Evolutionary conservation across 768 basidiomycete species (phyloP).

Genomic region (Mycena galopus): DNA sequence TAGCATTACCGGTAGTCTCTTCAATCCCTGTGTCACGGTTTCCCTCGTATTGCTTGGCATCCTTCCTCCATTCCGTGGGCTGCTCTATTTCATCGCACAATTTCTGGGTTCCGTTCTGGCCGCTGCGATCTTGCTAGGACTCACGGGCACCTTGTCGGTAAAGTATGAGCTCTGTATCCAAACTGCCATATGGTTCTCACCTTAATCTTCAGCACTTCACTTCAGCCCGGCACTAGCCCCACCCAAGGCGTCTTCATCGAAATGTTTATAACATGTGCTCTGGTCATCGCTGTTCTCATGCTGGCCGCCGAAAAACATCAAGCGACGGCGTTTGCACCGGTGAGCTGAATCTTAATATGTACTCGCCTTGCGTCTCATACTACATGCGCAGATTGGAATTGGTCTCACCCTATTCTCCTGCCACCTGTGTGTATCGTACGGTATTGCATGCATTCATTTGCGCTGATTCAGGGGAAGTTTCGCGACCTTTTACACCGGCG

Average conservation of each 20-base stretch:
- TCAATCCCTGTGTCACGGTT: constrained; percentile 74
- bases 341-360: constrained; percentile 41
- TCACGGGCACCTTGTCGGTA: constrained; percentile 67
- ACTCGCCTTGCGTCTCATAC: constrained; percentile 2
- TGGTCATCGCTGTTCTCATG: constrained; percentile 78
- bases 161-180: constrained; percentile 55
- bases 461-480: constrained; percentile 53
- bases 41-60: constrained; percentile 70
- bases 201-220: constrained; percentile 55
- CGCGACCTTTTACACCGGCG: constrained; percentile 73
- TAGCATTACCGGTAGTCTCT: constrained; percentile 67
- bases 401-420: constrained; percentile 75
- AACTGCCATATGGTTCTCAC: constrained; percentile 4
- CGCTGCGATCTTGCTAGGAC: constrained; percentile 64
- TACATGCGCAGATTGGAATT: constrained; percentile 63
- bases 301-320: constrained; percentile 79
- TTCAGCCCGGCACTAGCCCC: constrained; percentile 59
- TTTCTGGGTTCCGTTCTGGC: constrained; percentile 71
- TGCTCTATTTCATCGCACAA: constrained; percentile 73
- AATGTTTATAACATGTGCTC: constrained; percentile 73
- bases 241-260: constrained; percentile 79
- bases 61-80: constrained; percentile 67
- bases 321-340: constrained; percentile 77
- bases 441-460: background rate
- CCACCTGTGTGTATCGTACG: constrained; percentile 60